Conservation (phyloP, 371 early-diverging fungal species). For the Blakeslea trispora region DNA sequence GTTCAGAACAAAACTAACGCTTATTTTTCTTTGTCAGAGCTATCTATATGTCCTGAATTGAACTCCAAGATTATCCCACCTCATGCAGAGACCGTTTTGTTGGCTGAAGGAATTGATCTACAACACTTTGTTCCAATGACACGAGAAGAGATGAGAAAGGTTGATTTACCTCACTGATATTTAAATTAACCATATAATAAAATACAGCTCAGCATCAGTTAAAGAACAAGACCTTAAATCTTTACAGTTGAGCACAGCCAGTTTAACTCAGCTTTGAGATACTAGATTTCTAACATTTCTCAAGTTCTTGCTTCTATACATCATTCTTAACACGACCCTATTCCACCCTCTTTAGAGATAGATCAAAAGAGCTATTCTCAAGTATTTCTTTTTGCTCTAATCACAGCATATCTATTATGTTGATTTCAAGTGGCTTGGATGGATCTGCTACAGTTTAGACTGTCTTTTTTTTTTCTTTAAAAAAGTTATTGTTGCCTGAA, state of each 20-base stretch:
- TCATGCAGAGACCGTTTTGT: slow-evolving; percentile 56
- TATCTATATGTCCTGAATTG: slow-evolving; percentile 57
- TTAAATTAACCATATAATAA: neutral
- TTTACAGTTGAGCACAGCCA: no score
- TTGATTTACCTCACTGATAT: slow-evolving; percentile 16
- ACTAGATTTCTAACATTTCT: no score
- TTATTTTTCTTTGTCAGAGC: slow-evolving; percentile 27
- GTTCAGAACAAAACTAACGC: neutral
- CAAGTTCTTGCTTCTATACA: no score
- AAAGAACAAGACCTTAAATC: no score
- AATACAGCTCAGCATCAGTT: neutral
- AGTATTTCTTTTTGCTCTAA: no score
- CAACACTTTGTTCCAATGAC: slow-evolving; percentile 48
- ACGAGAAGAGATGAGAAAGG: slow-evolving; percentile 35
- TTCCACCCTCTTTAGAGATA: no score
- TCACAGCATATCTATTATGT: neutral
- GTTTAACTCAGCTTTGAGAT: no score
- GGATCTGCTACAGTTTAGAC: neutral
- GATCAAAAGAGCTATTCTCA: no score
- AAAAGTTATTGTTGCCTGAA: neutral
- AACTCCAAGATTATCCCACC: slow-evolving; percentile 62
- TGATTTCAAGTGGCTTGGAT: no score
- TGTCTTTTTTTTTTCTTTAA: slow-evolving; percentile 1
- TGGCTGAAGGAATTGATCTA: slow-evolving; percentile 50
- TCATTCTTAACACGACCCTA: no score